phyloP scores from a whole-genome alignment of 805 yeast genomes.

The Debaryomyces hansenii region DNA sequence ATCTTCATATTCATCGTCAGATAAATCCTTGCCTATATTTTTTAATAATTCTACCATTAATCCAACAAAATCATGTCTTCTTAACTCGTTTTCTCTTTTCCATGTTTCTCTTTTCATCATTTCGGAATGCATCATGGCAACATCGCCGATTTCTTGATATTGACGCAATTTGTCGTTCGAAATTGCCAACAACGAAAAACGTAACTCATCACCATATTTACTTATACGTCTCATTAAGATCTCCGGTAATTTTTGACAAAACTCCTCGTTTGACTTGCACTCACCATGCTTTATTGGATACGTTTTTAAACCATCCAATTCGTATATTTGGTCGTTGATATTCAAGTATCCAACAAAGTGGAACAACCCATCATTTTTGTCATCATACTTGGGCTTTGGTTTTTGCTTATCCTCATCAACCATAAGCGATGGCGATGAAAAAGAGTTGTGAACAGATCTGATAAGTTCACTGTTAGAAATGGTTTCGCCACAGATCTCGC shows the following conservation, averaged over 20 bases:
- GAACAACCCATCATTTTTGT: constrained; percentile 52
- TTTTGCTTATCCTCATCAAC: constrained; percentile 40
- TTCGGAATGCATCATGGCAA: constrained; percentile 38
- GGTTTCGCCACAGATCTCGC: constrained; percentile 60
- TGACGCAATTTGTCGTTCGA: constrained; percentile 49
- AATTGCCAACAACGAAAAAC: constrained; percentile 57
- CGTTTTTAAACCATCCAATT: constrained; percentile 60
- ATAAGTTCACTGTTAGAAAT: constrained; percentile 59
- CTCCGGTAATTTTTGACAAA: constrained; percentile 40
- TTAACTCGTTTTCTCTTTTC: constrained; percentile 53
- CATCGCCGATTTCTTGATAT: constrained; percentile 39
- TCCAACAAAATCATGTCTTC: constrained; percentile 56
- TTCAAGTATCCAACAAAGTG: constrained; percentile 60
- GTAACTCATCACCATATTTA: constrained; percentile 50
- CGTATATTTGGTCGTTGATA: constrained; percentile 48
- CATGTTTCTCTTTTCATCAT: constrained; percentile 49
- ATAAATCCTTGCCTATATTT: constrained; percentile 32
- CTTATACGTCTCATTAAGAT: constrained; percentile 48
- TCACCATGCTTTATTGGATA: constrained; percentile 53
- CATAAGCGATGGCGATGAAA: constrained; percentile 54
- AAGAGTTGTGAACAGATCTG: constrained; percentile 59
- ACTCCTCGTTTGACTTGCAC: constrained; percentile 41
- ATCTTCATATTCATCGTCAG: constrained; percentile 41
- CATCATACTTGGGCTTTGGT: constrained; percentile 20
- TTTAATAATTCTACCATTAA: constrained; percentile 47